Base-by-base conservation (phyloP, 257 asterid species). In the Petunia axillaris region DNA sequence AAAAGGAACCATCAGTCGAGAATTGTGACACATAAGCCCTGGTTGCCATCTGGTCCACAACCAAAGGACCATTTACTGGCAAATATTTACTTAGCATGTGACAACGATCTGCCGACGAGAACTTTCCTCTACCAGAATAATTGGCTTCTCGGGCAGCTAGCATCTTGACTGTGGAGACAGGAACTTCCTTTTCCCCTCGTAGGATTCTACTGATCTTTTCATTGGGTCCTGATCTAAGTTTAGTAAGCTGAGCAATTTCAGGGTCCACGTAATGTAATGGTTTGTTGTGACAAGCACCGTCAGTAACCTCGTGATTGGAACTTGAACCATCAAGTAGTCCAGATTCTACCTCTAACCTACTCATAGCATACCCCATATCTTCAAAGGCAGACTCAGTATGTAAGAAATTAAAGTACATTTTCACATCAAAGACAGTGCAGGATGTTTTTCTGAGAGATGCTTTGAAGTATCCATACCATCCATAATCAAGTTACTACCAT, bases 1-100 rank as follows among this genome's bases (percentile, higher is more conserved):
- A 91, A 80, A 90, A 93, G 44, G 98, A 93, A 54, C 98, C 98
- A 79, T 93, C 96, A 2, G 87, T 84, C 35, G 98, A 91, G 87
- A 94, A 94, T 81, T 94, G 98, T 0, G 98, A 94, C 3, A 93
- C 92, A 76, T 94, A 94, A 80, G 96, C 97, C 83, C 96, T 85
- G 35, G 91, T 87, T 40, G 88, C 82, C 98, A 94, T 90, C 84
- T 91, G 93, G 70, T 94, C 98, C 76, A 94, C 92, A 79, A 89
- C 85, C 87, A 85, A 82, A 15, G 98, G 98, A 83, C 89, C 91
- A 54, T 82, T 86, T 62, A 89, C 88, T 0, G 98, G 98, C 87
- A 94, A 84, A 89, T 93, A 90, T 80, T 80, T 89, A 86, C 94
- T 91, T 75, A 94, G 76, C 60, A 90, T 87, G 73, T 94, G 96